Percentiles rank a stretch among this genome's conserved stretches.
Evolutionary conservation across 2,329 filamentous ascomycete species (phyloP).

Genomic region (Metarhizium rileyi): DNA sequence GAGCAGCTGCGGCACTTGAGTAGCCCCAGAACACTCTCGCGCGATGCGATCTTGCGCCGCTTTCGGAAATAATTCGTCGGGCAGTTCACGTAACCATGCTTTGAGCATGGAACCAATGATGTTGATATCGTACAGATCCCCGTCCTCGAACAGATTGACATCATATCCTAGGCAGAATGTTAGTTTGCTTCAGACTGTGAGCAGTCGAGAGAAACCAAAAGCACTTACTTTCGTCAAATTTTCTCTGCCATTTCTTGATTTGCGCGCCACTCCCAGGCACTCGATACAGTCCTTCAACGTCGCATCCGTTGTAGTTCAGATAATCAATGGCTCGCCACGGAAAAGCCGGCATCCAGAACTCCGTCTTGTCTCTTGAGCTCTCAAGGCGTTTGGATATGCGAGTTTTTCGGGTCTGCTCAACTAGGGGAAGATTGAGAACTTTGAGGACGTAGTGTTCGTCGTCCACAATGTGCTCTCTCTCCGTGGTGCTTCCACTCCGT

Average conservation of each 20-base stretch:
- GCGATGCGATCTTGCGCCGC: constrained; percentile 70
- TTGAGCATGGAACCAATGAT: constrained; percentile 95
- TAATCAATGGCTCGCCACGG: constrained; percentile 96
- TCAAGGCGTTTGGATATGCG: constrained; percentile 85
- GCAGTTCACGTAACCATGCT: constrained; percentile 89
- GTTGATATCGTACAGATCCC: constrained; percentile 90
- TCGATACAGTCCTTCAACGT: constrained; percentile 87
- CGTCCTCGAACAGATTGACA: constrained; percentile 80
- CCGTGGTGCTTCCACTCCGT: constrained; percentile 60
- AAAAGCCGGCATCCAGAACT: constrained; percentile 97
- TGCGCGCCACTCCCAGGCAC: constrained; percentile 85
- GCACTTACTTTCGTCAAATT: constrained; percentile 71
- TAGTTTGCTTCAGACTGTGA: constrained; percentile 1
- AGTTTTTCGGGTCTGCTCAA: constrained; percentile 84
- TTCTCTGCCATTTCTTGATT: constrained; percentile 87
- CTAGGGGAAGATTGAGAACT: constrained; percentile 74
- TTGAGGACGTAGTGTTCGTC: constrained; percentile 78
- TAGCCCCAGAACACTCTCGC: constrained; percentile 68
- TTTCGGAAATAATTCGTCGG: constrained; percentile 88
- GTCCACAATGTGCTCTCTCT: constrained; percentile 56
- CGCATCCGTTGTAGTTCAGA: constrained; percentile 86
- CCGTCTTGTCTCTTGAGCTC: constrained; percentile 85
- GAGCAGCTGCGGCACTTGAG: constrained; percentile 72
- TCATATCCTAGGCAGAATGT: constrained; percentile 54
- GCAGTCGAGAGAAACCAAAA: background rate